These are phyloP conservation scores for Cytospora chrysosperma DNA, from an alignment of 2,329 filamentous ascomycete species.

Conservation along the genomic window DNA sequence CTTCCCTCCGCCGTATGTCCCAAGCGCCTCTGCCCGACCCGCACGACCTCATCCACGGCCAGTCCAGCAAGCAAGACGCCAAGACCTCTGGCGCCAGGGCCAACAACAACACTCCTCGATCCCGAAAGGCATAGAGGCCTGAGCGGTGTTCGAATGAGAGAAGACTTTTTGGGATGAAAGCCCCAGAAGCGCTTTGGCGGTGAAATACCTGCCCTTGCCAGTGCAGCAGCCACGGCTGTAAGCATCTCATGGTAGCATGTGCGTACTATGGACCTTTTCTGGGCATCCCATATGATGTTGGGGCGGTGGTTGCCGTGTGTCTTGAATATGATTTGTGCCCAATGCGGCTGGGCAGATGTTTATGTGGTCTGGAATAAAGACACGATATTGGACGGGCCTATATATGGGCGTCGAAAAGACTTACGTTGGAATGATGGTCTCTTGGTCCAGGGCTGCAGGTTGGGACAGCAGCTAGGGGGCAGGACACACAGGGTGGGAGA, in stretches of 20 bases:
- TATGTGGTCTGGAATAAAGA: constrained; percentile 4
- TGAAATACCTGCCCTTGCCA: neutral
- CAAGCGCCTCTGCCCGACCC: constrained; percentile 76
- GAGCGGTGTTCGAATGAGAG: neutral
- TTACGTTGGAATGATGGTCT: constrained; percentile 16
- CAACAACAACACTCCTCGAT: constrained; percentile 63
- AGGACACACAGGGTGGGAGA: constrained; percentile 11
- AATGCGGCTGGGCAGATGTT: neutral
- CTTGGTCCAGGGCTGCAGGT: neutral
- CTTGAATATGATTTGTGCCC: constrained; percentile 14
- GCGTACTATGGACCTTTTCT: neutral
- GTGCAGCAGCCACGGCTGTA: neutral
- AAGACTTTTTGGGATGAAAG: neutral
- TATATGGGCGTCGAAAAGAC: constrained; percentile 14
- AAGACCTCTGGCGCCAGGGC: constrained; percentile 54
- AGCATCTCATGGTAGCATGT: neutral
- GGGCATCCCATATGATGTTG: neutral
- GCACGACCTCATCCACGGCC: constrained; percentile 66
- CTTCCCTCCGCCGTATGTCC: constrained; percentile 66
- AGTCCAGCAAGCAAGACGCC: constrained; percentile 49
- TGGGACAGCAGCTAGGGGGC: constrained; percentile 7
- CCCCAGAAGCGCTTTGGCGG: neutral
- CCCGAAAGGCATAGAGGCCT: constrained; percentile 63
- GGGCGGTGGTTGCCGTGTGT: constrained; percentile 13
- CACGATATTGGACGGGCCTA: neutral